Evolutionary conservation across 2,329 filamentous ascomycete genomes (phyloP), one percentile per base, ranked within the genome.

Genomic region (Fusarium avenaceum): DNA sequence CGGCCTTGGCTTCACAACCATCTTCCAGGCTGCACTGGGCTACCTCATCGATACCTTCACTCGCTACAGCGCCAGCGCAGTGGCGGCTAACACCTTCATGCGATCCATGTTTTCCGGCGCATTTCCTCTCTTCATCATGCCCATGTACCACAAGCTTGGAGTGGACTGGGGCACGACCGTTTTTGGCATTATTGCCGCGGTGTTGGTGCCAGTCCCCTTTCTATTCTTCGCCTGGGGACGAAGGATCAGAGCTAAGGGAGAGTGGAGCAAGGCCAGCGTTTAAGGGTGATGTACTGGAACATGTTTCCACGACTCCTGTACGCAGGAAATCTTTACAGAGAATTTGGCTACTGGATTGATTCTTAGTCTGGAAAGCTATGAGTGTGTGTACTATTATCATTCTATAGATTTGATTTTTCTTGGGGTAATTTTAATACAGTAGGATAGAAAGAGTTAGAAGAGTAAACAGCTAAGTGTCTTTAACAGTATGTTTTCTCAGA

Each of bases 1-100:
- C 0, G 53, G 53, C 3, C 38, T 57, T 7, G 53, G 53, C 5
- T 57, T 56, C 28, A 56, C 46, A 1, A 51, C 46, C 1, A 51
- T 56, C 2, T 56, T 57, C 38, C 53, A 57, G 19, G 15, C 46
- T 20, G 53, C 53, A 5, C 22, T 57, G 3, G 53, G 46, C 6
- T 57, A 57, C 1, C 53, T 57, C n/a, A 57, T 57, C 2, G 55
- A 45, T 9, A 54, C 48, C 8, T 57, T 54, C 13, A 57, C 39
- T n/a, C 39, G 17, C 0, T 57, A 54, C 15, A 54, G 48, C 17
- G 54, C 48, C 3, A 57, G 55, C 28, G 48, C 49, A 5, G 17
- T 54, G 8, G 55, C 48, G 2, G 39, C 48, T 1, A 57, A 57
- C 30, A 44, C 55, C 10, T 54, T 57, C 9, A 53, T 57, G 38